Base-by-base conservation (phyloP, 179 eudicot genomes). In the Vitellaria paradoxa region DNA sequence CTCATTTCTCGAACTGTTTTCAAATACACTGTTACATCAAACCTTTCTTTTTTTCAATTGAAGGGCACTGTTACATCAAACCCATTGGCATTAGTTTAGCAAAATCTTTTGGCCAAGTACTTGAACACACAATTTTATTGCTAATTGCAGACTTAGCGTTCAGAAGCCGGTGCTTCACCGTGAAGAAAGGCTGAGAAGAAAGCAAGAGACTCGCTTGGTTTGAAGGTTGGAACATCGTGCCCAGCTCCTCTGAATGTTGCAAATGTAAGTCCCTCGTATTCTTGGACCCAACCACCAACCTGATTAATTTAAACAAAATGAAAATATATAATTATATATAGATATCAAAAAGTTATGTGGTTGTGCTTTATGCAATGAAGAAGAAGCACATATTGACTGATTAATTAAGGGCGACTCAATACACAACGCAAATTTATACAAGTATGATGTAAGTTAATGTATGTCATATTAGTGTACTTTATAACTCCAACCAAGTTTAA, bases 221-320 rank as follows among this genome's bases (percentile, higher is more conserved):
- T 90, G 91, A 93, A 93, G 59, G 83, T 84, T 47, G 97, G 97
- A 70, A 93, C 98, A 45, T 90, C 97, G 72, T 93, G 97, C 12
- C 97, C 98, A 40, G 97, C 98, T 83, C 98, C 98, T 82, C 94
- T 93, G 71, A 91, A 91, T 75, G 98, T 93, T 6, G 94, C 98
- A 76, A 87, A 93, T 2, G 97, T 91, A 13, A 93, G 81, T 63
- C 97, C 98, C 76, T 88, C 47, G 66, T 91, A 93, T 71, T 93
- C 94, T 89, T 91, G 97, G 74, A 90, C 71, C 98, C 97, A 93
- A 14, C 98, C 98, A 61, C 89, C 89, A 69, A 93, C 97, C 98
- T 93, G 74, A 59, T n/a, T n/a, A n/a, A n/a, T 26, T 47, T 76
- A 72, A 76, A 60, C 49, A 56, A 72, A 21, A 0, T 10, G 5